Base-by-base conservation (phyloP, 306 rosid genomes). In the Acacia confusa region DNA sequence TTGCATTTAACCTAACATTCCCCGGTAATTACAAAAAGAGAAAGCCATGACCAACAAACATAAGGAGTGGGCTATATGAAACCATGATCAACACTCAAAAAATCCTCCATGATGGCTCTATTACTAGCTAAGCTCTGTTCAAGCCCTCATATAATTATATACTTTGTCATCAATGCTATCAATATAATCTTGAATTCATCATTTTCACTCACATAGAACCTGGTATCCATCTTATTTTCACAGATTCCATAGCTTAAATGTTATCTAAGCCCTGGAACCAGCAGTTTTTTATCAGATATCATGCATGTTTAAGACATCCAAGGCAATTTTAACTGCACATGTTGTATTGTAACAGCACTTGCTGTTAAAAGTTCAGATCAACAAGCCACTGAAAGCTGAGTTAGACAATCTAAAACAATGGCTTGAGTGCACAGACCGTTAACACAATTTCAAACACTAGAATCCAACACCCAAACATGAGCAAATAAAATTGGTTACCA, bases 41-140 rank as follows among this genome's bases (percentile, higher is more conserved):
- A 71, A 58, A 78, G 78, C 81, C 24, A 69, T 47, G 77, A 63
- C 43, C 52, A 74, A 81, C 22, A 73, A 63, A 52, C 38, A 77
- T 66, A 22, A 64, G 70, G 45, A 52, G 64, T 28, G 28, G 14
- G 50, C 72, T 14, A 38, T 12, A 45, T 65, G 67, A 77, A 45
- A 77, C 57, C 41, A 52, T 53, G 25, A 53, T 19, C 1, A 17
- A 19, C 60, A 53, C 25, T 53, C 11, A 0, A 17, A 50, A 47
- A 50, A 50, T 16, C 57, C 7, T 17, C n/a, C 22, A 50, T 20
- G 17, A 16, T 50, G 57, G n/a, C 3, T 47, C 53, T 4, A 69
- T 68, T 52, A 79, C 69, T 19, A 60, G 65, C 34, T 28, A 50
- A 36, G 58, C 45, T 44, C 24, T 60, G 43, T 66, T 38, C 36